phyloP scores from a whole-genome alignment of 2,329 filamentous ascomycete species.

The Phyllosticta ampelicida region DNA sequence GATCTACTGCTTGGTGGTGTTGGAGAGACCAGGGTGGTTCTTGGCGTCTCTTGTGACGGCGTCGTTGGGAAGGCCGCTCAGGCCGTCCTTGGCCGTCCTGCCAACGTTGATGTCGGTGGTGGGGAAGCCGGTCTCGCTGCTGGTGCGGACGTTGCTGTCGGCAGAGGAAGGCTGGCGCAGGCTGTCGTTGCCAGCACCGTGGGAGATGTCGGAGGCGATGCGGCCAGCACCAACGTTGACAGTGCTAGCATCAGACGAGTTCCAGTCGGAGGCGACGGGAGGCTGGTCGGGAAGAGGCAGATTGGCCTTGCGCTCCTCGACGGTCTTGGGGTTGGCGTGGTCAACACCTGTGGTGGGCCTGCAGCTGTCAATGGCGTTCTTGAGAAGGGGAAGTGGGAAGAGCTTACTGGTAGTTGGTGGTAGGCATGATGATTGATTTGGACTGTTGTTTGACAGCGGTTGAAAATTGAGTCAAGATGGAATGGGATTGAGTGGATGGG shows the following conservation, averaged over 20 bases:
- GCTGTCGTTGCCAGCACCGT: constrained; percentile 41
- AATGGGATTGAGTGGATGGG: neutral
- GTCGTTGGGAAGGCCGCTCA: constrained; percentile 49
- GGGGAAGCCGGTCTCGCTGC: constrained; percentile 44
- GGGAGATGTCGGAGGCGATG: constrained; percentile 23
- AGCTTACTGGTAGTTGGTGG: constrained; percentile 5
- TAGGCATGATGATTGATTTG: constrained; percentile 3
- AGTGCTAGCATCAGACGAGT: constrained; percentile 56
- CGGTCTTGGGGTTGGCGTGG: constrained; percentile 65
- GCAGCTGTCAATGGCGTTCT: neutral
- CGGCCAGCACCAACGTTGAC: constrained; percentile 61
- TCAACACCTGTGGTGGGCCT: constrained; percentile 66
- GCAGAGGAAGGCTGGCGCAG: constrained; percentile 40
- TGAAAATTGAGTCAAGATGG: neutral
- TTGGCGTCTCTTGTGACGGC: constrained; percentile 41
- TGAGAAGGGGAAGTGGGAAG: neutral
- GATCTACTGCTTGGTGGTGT: constrained; percentile 24
- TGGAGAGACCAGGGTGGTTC: constrained; percentile 28
- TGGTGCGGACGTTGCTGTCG: constrained; percentile 39
- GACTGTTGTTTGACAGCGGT: neutral
- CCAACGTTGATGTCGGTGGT: constrained; percentile 44
- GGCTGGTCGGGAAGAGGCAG: constrained; percentile 72
- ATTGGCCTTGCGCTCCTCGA: constrained; percentile 58
- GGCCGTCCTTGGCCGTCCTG: constrained; percentile 49
- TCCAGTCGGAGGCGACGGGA: constrained; percentile 65